Percentiles rank a stretch among this genome's conserved stretches.
phyloP scores from a whole-genome alignment of 2,329 filamentous ascomycete species.

The Aureobasidium vineae region DNA sequence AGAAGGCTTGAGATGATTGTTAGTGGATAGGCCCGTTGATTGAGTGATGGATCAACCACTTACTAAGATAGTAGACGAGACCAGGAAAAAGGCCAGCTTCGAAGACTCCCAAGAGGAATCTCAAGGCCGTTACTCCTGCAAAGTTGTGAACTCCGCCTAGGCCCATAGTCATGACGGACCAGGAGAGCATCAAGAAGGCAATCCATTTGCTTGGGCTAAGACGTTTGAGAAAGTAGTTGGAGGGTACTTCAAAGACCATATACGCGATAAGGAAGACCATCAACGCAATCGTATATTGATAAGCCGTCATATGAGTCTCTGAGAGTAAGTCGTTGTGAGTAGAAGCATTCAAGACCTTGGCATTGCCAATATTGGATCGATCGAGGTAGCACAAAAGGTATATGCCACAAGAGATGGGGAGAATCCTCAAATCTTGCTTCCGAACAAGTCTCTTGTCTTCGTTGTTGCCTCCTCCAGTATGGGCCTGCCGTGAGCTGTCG shows the following conservation, averaged over 20 bases:
- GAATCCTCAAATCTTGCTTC: slow-evolving; percentile 59
- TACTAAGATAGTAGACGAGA: slow-evolving; percentile 31
- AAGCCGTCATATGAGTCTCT: slow-evolving; percentile 60
- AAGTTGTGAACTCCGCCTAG: slow-evolving; percentile 41
- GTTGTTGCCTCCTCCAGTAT: neutral
- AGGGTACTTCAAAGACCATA: slow-evolving; percentile 40
- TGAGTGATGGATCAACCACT: neutral
- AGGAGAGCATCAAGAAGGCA: slow-evolving; percentile 40
- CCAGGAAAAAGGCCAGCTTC: slow-evolving; percentile 44
- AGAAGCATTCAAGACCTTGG: slow-evolving; percentile 63
- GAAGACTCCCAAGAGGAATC: slow-evolving; percentile 42
- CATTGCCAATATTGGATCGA: slow-evolving; percentile 62
- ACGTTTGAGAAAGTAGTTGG: slow-evolving; percentile 44
- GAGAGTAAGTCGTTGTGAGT: slow-evolving; percentile 61
- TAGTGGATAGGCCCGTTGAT: too few relatives aligned
- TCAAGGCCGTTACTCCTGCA: slow-evolving; percentile 37
- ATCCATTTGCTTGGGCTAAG: slow-evolving; percentile 44
- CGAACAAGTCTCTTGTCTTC: slow-evolving; percentile 16
- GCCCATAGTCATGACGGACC: slow-evolving; percentile 43
- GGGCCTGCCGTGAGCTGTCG: neutral
- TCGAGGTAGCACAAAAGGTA: slow-evolving; percentile 69
- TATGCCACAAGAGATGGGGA: slow-evolving; percentile 62
- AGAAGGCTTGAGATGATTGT: slow-evolving; percentile 40
- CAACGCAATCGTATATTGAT: slow-evolving; percentile 54
- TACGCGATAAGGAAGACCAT: slow-evolving; percentile 41